Conservation (phyloP, 768 basidiomycete genomes). For the Tricholoma saponaceum region DNA sequence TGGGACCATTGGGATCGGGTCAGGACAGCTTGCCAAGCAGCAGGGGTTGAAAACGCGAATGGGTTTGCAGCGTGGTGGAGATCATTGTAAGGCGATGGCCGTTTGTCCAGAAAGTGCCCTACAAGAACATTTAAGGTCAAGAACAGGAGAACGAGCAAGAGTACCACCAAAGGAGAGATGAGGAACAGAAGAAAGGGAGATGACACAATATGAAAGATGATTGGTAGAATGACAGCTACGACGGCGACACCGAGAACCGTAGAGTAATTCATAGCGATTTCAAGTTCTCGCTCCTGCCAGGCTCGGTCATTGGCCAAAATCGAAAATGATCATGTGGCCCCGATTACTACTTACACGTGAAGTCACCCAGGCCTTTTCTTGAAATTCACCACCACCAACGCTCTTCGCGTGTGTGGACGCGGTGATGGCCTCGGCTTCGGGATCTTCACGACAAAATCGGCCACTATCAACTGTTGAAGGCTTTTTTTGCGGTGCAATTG, state of each 20-base stretch:
- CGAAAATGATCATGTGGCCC: too few relatives aligned
- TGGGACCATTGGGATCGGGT: constrained; percentile 90
- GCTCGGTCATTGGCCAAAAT: too few relatives aligned
- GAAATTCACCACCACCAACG: too few relatives aligned
- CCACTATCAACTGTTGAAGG: constrained; percentile 68
- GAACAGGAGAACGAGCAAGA: constrained; percentile 45
- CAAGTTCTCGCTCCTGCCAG: too few relatives aligned
- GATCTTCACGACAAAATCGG: constrained; percentile 13
- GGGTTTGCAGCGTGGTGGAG: constrained; percentile 64
- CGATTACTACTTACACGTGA: too few relatives aligned
- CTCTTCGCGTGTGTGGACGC: too few relatives aligned
- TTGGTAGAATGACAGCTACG: constrained; percentile 54
- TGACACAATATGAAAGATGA: constrained; percentile 50
- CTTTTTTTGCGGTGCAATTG: constrained; percentile 86
- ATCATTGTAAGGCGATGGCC: constrained; percentile 25
- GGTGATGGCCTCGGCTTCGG: neutral
- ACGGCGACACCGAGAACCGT: constrained; percentile 52
- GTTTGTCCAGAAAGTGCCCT: constrained; percentile 55
- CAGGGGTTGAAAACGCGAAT: constrained; percentile 84
- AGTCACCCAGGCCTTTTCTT: too few relatives aligned
- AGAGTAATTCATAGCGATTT: constrained; percentile 28
- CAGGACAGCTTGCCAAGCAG: constrained; percentile 90
- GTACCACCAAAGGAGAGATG: constrained; percentile 55
- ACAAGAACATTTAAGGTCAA: constrained; percentile 51
- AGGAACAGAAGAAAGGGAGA: constrained; percentile 65